Conservation (phyloP, 371 early-diverging fungal species). For the Rhizopus sp. region DNA sequence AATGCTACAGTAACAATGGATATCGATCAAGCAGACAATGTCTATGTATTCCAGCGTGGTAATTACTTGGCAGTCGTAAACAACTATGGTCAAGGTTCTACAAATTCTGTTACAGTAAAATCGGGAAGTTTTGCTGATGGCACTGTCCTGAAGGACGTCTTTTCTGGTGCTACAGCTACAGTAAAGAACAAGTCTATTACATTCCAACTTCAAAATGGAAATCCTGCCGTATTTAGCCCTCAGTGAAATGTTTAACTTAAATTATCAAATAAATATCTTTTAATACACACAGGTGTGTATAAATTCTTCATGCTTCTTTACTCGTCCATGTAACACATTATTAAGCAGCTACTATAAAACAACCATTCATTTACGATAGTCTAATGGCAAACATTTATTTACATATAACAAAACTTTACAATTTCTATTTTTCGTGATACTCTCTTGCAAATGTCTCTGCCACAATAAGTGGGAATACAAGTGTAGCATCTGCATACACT, state of each 20-base stretch:
- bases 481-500: constrained; percentile 93
- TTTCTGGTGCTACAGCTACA: constrained; percentile 17
- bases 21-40: constrained; percentile 15
- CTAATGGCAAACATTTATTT: too few species aligned
- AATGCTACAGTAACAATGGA: constrained; percentile 7
- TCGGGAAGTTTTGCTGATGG: constrained; percentile 19
- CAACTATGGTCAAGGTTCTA: constrained; percentile 26
- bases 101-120: constrained; percentile 22
- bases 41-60: constrained; percentile 30
- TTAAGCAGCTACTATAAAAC: too few species aligned
- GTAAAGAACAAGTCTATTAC: constrained; percentile 19
- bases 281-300: too few species aligned
- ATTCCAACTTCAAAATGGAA: constrained; percentile 22
- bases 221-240: constrained; percentile 21
- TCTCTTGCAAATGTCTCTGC: constrained; percentile 91
- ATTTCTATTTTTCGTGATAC: constrained; percentile 12
- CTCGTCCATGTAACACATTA: too few species aligned
- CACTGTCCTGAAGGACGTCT: constrained; percentile 17
- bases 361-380: too few species aligned
- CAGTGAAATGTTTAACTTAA: too few species aligned
- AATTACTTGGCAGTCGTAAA: constrained; percentile 23
- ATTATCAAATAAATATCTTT: too few species aligned
- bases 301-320: too few species aligned
- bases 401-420: too few species aligned
- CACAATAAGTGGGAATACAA: constrained; percentile 95